Evolutionary conservation across 768 basidiomycete genomes (phyloP).

Genomic region (Serendipita sp.): DNA sequence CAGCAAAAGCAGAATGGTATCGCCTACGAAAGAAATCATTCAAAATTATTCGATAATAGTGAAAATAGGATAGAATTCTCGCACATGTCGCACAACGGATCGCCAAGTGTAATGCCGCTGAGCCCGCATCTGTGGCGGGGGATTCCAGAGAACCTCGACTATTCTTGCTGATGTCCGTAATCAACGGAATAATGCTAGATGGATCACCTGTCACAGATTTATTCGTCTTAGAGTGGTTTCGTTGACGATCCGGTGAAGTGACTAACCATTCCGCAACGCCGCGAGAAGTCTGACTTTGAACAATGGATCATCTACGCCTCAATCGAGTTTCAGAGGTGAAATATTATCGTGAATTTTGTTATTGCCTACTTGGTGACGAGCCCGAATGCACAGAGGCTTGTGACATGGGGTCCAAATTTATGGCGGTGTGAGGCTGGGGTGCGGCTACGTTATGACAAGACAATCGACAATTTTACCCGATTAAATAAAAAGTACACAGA

Average conservation of each 20-base stretch:
- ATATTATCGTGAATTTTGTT: background rate
- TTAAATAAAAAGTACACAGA: background rate
- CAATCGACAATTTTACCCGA: background rate
- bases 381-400: background rate
- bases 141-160: constrained; percentile 32
- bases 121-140: constrained; percentile 40
- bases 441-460: too few relatives aligned
- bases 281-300: constrained; percentile 50
- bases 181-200: constrained; percentile 61
- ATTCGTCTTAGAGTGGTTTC: too few relatives aligned
- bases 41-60: background rate
- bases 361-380: background rate
- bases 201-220: constrained; percentile 40
- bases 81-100: constrained; percentile 63
- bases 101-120: constrained; percentile 64
- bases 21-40: constrained; percentile 24
- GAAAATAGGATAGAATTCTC: constrained; percentile 10
- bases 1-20: constrained; percentile 51
- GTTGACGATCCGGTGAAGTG: background rate
- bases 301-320: constrained; percentile 24
- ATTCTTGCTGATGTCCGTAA: constrained; percentile 58
- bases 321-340: background rate
- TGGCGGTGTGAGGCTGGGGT: background rate
- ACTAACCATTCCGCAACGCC: constrained; percentile 43
- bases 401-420: background rate